Percentiles rank a stretch among this genome's conserved stretches.
These are phyloP conservation scores for Cyclotella sp. DNA, from an alignment of 108 stramenopile genomes.

Conservation along the genomic window DNA sequence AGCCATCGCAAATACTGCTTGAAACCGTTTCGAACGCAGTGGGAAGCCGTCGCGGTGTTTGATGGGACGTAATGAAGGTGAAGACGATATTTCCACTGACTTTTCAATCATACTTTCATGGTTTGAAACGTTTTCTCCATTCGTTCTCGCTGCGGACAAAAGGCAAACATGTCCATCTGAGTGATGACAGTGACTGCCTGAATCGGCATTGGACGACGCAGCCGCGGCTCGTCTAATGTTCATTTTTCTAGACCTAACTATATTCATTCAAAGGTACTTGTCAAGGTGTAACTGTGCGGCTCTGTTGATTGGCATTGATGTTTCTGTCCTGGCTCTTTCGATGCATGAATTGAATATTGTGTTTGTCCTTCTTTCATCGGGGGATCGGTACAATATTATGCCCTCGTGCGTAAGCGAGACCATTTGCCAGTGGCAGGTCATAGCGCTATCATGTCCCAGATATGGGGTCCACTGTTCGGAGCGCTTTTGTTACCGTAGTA, in stretches of 20 bases:
- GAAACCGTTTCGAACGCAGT: slow-evolving; percentile 12
- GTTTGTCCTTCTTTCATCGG: too few species aligned
- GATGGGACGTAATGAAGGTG: neutral
- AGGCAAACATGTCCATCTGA: neutral
- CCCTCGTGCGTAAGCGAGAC: too few species aligned
- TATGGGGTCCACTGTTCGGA: too few species aligned
- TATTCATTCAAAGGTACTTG: neutral
- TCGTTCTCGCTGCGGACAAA: neutral
- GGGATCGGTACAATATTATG: too few species aligned
- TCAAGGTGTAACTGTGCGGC: too few species aligned
- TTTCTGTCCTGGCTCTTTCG: too few species aligned
- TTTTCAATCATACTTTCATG: neutral
- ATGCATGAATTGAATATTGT: too few species aligned
- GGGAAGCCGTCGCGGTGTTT: neutral
- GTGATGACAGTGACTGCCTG: neutral
- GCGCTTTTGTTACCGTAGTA: too few species aligned
- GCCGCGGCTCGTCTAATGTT: slow-evolving; percentile 6
- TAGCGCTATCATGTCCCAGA: too few species aligned
- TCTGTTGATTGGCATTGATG: too few species aligned
- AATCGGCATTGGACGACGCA: slow-evolving; percentile 1
- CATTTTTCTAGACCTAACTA: slow-evolving; percentile 12
- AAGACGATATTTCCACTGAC: neutral
- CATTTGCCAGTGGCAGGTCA: too few species aligned
- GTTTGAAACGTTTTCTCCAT: neutral
- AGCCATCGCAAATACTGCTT: slow-evolving; percentile 29